A percentile compares a stretch with the other conserved stretches of the same genome.
These are phyloP conservation scores for Dryas integrifolia DNA, from an alignment of 331 rosid species.

Conservation along the genomic window DNA sequence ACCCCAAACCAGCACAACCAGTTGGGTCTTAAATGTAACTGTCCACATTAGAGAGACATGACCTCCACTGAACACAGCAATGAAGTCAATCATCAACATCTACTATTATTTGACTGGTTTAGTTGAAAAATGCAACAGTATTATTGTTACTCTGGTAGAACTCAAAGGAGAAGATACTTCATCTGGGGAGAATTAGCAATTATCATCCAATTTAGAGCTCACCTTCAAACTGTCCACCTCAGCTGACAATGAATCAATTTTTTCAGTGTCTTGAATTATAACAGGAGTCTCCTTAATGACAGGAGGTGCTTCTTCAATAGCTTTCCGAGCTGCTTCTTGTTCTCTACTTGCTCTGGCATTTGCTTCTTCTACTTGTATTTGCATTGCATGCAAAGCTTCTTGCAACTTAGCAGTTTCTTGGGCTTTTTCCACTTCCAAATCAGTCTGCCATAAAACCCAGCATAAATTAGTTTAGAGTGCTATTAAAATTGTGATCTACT, in stretches of 20 bases:
- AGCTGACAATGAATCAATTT: conserved; percentile 67
- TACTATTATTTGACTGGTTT: not conserved
- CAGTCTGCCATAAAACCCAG: conserved; percentile 58
- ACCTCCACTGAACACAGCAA: not conserved
- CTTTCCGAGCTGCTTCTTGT: conserved; percentile 77
- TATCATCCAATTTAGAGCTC: conserved; percentile 24
- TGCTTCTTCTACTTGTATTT: conserved; percentile 85
- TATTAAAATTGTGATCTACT: conserved; percentile 7
- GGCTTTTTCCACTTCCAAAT: conserved; percentile 92
- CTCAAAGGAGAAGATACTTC: conserved; percentile 5
- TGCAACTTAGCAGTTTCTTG: conserved; percentile 78
- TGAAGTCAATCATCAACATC: not conserved
- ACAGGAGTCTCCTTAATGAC: conserved; percentile 98
- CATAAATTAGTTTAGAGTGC: conserved; percentile 17
- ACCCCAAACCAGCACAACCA: not conserved
- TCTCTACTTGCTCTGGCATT: conserved; percentile 78
- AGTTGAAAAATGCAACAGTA: not conserved
- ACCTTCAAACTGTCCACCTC: conserved; percentile 92
- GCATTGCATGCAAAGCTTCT: conserved; percentile 74
- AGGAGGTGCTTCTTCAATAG: conserved; percentile 96
- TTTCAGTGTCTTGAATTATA: conserved; percentile 81
- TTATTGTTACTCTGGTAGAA: not conserved
- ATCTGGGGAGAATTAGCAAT: not conserved
- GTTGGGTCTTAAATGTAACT: not conserved
- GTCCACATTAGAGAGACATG: not conserved